phyloP scores from a whole-genome alignment of 306 rosid genomes.

The Pyrus betulifolia region DNA sequence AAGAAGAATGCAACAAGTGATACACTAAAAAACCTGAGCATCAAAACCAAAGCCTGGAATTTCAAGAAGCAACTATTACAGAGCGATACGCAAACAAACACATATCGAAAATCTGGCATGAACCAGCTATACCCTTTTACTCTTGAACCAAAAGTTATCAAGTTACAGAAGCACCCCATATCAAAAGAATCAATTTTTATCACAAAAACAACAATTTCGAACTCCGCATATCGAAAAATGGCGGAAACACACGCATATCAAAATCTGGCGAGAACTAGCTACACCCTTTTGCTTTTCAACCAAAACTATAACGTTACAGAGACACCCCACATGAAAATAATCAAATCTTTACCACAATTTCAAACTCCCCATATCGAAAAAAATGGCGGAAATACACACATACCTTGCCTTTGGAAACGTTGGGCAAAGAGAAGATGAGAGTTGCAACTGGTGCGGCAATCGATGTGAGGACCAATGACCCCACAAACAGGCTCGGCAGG shows the following conservation, averaged over 20 bases:
- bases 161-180: background rate
- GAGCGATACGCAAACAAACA: conserved; percentile 17
- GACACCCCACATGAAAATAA: background rate
- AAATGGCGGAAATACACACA: background rate
- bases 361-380: background rate
- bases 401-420: conserved; percentile 73
- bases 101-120: background rate
- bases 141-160: background rate
- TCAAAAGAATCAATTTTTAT: background rate
- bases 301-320: background rate
- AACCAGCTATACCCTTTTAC: background rate
- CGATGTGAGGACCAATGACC: conserved; percentile 72
- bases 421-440: conserved; percentile 68
- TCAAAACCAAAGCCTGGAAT: conserved; percentile 95
- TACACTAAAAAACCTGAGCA: conserved; percentile 97
- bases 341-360: background rate
- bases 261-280: conserved; percentile 6
- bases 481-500: conserved; percentile 71
- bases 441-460: conserved; percentile 85
- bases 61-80: conserved; percentile 56
- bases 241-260: conserved; percentile 1
- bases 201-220: background rate
- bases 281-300: background rate
- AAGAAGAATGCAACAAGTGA: conserved; percentile 80
- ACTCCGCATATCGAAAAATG: background rate